Percentiles rank a stretch among this genome's conserved stretches.
Conservation (phyloP, 2,329 filamentous ascomycete species). For the Sclerotinia trifoliorum region DNA sequence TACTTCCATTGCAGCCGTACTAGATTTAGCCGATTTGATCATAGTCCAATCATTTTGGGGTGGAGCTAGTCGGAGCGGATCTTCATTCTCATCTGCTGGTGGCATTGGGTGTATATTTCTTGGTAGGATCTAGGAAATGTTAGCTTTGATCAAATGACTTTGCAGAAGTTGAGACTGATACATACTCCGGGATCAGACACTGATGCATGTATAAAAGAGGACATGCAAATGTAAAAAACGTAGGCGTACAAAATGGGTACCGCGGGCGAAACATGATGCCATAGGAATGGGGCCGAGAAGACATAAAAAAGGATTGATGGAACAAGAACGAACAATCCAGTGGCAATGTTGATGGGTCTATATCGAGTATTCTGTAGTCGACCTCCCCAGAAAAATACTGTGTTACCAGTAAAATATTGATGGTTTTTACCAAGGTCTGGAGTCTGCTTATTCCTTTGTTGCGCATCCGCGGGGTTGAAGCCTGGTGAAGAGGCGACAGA, state of each 20-base stretch:
- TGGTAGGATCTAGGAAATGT: conserved; percentile 72
- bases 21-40: conserved; percentile 73
- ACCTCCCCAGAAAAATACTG: conserved; percentile 81
- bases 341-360: conserved; percentile 84
- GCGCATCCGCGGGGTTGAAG: conserved; percentile 51
- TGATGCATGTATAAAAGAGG: conserved; percentile 92
- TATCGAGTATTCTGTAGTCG: conserved; percentile 85
- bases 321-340: conserved; percentile 74
- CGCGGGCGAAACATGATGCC: conserved; percentile 83
- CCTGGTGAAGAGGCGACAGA: conserved; percentile 75
- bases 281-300: conserved; percentile 75
- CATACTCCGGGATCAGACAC: conserved; percentile 88
- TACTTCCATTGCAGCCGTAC: conserved; percentile 89
- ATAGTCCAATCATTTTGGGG: conserved; percentile 92
- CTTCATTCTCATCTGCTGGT: conserved; percentile 69
- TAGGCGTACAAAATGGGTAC: conserved; percentile 90
- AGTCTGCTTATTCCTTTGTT: conserved; percentile 33
- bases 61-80: conserved; percentile 78
- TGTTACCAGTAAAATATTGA: conserved; percentile 93
- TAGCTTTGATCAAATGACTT: conserved; percentile 22
- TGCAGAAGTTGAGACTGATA: conserved; percentile 32
- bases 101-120: conserved; percentile 89
- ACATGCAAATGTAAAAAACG: conserved; percentile 84
- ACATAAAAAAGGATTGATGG: conserved; percentile 83
- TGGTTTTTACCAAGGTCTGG: conserved; percentile 67